Evolutionary conservation across 345 rosid species (phyloP).

Genomic region (Gossypium mustelinum): DNA sequence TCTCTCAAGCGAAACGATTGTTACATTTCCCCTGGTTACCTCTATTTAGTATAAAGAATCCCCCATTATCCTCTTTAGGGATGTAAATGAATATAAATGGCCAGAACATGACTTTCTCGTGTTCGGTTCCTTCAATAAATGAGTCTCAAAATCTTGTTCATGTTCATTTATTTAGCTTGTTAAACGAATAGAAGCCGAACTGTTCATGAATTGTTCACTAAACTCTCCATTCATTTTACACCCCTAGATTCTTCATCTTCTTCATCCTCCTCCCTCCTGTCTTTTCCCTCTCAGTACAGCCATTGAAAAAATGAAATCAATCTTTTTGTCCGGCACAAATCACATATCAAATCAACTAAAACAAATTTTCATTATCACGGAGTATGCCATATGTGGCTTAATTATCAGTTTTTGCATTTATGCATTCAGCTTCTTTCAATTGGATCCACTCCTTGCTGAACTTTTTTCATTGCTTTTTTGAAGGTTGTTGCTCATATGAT

Average conservation of each 20-base stretch:
- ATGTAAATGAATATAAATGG: too few relatives aligned
- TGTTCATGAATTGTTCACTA: too few relatives aligned
- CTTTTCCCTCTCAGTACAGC: neutral
- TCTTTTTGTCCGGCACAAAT: neutral
- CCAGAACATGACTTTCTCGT: too few relatives aligned
- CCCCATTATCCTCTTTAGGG: neutral
- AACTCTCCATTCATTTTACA: too few relatives aligned
- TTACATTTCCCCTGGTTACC: neutral
- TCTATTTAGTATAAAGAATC: neutral
- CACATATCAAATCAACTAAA: neutral
- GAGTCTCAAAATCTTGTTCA: too few relatives aligned
- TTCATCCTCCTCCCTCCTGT: neutral
- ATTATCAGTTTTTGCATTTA: neutral
- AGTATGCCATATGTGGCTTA: neutral
- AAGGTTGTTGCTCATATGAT: constrained; percentile 99
- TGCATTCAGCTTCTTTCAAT: neutral
- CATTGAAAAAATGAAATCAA: neutral
- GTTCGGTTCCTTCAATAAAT: too few relatives aligned
- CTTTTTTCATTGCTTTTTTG: constrained; percentile 20
- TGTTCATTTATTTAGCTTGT: too few relatives aligned
- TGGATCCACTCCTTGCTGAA: constrained; percentile 6
- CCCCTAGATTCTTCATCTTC: neutral
- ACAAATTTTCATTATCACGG: neutral
- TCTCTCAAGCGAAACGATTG: neutral
- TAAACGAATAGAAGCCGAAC: too few relatives aligned